Percentiles rank a stretch among this genome's conserved stretches.
Conservation (phyloP, 2,329 filamentous ascomycete genomes). For the Sporothrix globosa region DNA sequence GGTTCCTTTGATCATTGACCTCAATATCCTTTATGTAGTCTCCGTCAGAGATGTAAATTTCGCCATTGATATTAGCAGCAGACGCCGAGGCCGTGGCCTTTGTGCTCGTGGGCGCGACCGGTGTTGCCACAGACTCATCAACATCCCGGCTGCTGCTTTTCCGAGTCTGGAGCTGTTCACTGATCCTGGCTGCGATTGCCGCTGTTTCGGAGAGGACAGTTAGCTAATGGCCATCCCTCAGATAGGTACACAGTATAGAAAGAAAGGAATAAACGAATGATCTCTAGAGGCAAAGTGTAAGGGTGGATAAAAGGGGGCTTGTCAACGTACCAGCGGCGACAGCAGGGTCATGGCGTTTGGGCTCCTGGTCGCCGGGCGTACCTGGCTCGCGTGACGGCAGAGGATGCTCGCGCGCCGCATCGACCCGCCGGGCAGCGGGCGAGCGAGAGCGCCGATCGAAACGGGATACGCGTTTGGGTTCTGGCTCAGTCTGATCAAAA, state of each 20-base stretch:
- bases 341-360: slow-evolving; percentile 64
- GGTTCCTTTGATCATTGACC: slow-evolving; percentile 95
- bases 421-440: slow-evolving; percentile 67
- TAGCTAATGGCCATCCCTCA: background rate
- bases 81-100: slow-evolving; percentile 45
- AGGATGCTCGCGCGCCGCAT: slow-evolving; percentile 77
- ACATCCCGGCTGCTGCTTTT: slow-evolving; percentile 89
- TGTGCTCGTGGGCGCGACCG: slow-evolving; percentile 54
- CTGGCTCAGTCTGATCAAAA: slow-evolving; percentile 89
- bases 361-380: slow-evolving; percentile 45
- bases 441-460: slow-evolving; percentile 93
- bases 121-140: slow-evolving; percentile 80
- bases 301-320: background rate
- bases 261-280: background rate
- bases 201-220: slow-evolving; percentile 53
- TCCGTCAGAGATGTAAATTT: slow-evolving; percentile 93
- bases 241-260: background rate
- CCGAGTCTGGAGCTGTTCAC: slow-evolving; percentile 79
- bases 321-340: slow-evolving; percentile 70
- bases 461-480: slow-evolving; percentile 73
- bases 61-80: slow-evolving; percentile 70
- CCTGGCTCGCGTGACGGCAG: slow-evolving; percentile 60
- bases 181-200: slow-evolving; percentile 86
- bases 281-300: background rate
- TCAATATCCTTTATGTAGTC: slow-evolving; percentile 99